A percentile compares a stretch with the other conserved stretches of the same genome.
Evolutionary conservation across 2,329 filamentous ascomycete species (phyloP).

Genomic region (Hypoxylon rubiginosum): DNA sequence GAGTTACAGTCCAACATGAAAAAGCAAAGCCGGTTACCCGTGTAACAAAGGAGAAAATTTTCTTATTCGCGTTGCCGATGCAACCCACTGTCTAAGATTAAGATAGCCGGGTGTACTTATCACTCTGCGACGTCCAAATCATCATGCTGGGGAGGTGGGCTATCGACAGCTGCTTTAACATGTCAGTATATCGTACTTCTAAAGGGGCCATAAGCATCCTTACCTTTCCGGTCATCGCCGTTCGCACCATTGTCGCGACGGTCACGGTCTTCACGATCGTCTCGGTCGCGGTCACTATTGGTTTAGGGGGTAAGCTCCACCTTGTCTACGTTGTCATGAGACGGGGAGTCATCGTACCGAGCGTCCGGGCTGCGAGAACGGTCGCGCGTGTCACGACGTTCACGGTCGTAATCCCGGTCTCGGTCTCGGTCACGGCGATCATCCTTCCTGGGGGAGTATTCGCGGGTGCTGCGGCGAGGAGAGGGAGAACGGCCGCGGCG

Average conservation of each 20-base stretch:
- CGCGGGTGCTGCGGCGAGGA: conserved; percentile 80
- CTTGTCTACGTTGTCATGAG: conserved; percentile 9
- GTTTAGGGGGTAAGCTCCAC: conserved; percentile 23
- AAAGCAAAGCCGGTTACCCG: conserved; percentile 43
- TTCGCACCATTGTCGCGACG: conserved; percentile 83
- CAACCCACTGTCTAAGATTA: conserved; percentile 35
- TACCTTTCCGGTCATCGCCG: conserved; percentile 92
- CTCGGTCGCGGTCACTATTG: conserved; percentile 66
- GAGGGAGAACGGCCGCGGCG: conserved; percentile 81
- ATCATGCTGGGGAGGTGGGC: conserved; percentile 86
- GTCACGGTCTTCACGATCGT: conserved; percentile 79
- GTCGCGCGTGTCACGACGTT: conserved; percentile 71
- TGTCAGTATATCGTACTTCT: conserved; percentile 34
- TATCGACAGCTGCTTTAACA: conserved; percentile 73
- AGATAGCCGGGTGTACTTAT: conserved; percentile 46
- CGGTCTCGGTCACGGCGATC: conserved; percentile 84
- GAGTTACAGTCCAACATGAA: conserved; percentile 46
- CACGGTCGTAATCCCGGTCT: conserved; percentile 67
- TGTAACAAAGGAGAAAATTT: conserved; percentile 36
- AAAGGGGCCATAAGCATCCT: conserved; percentile 42
- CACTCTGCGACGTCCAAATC: conserved; percentile 95
- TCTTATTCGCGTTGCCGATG: conserved; percentile 35
- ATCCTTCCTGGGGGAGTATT: conserved; percentile 90
- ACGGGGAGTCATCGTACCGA: conserved; percentile 48
- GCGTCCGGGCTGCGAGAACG: conserved; percentile 78